These are phyloP conservation scores for Phytophthora ohioensis DNA, from an alignment of 352 stramenopile genomes.

Conservation along the genomic window DNA sequence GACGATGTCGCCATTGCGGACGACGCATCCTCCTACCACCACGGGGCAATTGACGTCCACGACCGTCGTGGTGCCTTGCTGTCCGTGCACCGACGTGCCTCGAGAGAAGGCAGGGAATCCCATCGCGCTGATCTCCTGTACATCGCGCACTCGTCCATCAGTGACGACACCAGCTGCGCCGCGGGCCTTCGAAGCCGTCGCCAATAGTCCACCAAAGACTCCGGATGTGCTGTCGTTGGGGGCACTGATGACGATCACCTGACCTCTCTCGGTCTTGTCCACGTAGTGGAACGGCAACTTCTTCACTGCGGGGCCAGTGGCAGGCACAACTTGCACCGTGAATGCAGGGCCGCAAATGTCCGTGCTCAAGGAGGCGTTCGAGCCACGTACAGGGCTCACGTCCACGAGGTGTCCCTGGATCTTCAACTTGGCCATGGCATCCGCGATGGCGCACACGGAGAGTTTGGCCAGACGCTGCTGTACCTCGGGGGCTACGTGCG, in stretches of 20 bases:
- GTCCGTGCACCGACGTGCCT: constrained; percentile 80
- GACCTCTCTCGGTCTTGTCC: constrained; percentile 73
- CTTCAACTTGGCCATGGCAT: constrained; percentile 79
- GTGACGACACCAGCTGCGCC: constrained; percentile 74
- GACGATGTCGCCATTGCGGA: constrained; percentile 81
- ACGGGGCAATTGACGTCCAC: constrained; percentile 72
- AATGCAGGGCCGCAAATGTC: constrained; percentile 83
- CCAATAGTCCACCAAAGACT: constrained; percentile 79
- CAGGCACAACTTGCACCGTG: constrained; percentile 79
- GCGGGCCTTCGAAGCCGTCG: constrained; percentile 75
- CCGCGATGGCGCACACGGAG: constrained; percentile 81
- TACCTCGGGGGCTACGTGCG: constrained; percentile 23
- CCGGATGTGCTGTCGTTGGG: constrained; percentile 58
- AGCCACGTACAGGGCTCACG: constrained; percentile 73
- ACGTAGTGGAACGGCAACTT: constrained; percentile 74
- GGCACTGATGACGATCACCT: constrained; percentile 84
- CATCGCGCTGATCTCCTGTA: constrained; percentile 76
- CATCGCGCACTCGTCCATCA: constrained; percentile 76
- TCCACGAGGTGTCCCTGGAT: constrained; percentile 83
- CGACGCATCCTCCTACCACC: constrained; percentile 74
- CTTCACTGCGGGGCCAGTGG: constrained; percentile 45
- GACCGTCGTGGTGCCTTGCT: constrained; percentile 67
- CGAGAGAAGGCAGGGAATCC: constrained; percentile 74
- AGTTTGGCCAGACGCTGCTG: constrained; percentile 78
- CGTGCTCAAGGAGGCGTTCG: constrained; percentile 59